Percentiles rank a stretch among this genome's conserved stretches.
Conservation (phyloP, 2,329 filamentous ascomycete species). For the Torrubiellomyces zombiae region DNA sequence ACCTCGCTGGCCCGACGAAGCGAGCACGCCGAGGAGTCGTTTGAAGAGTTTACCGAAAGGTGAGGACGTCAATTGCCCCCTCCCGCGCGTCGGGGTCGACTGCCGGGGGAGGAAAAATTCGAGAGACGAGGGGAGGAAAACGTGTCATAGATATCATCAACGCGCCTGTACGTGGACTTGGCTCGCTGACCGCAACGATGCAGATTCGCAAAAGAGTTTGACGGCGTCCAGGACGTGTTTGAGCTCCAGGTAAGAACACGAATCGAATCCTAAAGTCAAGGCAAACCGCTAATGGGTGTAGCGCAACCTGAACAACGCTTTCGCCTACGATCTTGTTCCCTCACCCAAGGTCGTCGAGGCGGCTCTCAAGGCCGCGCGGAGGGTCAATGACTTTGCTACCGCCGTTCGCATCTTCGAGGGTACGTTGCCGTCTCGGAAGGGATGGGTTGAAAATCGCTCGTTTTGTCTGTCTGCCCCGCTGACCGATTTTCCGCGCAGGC, state of each 20-base stretch:
- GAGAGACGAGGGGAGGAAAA: too few relatives aligned
- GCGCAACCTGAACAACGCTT: conserved; percentile 98
- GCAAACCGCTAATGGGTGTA: conserved; percentile 13
- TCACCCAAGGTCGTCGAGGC: conserved; percentile 80
- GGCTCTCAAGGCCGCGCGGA: conserved; percentile 80
- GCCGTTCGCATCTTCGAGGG: conserved; percentile 98
- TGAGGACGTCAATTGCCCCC: conserved; percentile 30
- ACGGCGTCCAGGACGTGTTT: conserved; percentile 93
- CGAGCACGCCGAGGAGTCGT: conserved; percentile 83
- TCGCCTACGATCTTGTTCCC: conserved; percentile 98
- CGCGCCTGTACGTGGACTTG: background rate
- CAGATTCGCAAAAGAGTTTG: conserved; percentile 99
- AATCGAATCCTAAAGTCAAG: conserved; percentile 4
- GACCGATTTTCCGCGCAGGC: conserved; percentile 35
- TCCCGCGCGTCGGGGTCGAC: background rate
- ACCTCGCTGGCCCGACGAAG: conserved; percentile 38
- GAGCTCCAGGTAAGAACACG: conserved; percentile 75
- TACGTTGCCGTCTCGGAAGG: conserved; percentile 27
- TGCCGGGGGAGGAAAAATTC: background rate
- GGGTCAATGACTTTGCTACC: conserved; percentile 97
- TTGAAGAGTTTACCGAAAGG: conserved; percentile 97
- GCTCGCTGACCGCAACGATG: conserved; percentile 4
- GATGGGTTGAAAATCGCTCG: background rate
- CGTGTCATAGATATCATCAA: background rate
- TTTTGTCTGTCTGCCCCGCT: too few relatives aligned